phyloP scores from a whole-genome alignment of 2,329 filamentous ascomycete genomes.

The Colletotrichum spaethianum region DNA sequence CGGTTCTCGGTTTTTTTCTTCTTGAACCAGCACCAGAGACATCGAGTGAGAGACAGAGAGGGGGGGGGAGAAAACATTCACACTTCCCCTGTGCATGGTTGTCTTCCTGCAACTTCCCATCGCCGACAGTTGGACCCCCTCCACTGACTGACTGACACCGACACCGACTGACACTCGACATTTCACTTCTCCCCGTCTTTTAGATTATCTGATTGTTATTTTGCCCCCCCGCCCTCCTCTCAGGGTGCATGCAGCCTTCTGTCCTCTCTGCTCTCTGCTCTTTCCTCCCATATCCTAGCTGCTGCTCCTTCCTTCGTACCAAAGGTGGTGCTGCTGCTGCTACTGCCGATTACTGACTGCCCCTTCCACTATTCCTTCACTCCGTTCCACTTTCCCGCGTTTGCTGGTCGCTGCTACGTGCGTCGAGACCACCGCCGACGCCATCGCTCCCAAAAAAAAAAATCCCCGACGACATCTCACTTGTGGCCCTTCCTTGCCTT shows the following conservation, averaged over 20 bases:
- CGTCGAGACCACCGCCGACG: slow-evolving; percentile 36
- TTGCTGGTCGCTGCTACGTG: slow-evolving; percentile 2
- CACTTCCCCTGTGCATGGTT: slow-evolving; percentile 9
- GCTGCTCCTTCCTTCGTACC: too few species aligned
- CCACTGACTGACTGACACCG: slow-evolving; percentile 2
- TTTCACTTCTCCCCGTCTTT: neutral
- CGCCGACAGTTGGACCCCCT: neutral
- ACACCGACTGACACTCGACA: slow-evolving; percentile 15
- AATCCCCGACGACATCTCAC: slow-evolving; percentile 40
- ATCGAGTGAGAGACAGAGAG: neutral
- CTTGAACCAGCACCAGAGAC: neutral
- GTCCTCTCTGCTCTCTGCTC: neutral
- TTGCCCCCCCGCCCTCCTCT: slow-evolving; percentile 3
- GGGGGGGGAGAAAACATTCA: slow-evolving; percentile 1
- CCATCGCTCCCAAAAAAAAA: slow-evolving; percentile 36
- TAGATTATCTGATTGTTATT: slow-evolving; percentile 19
- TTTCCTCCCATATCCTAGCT: slow-evolving; percentile 1
- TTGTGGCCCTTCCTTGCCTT: slow-evolving; percentile 21
- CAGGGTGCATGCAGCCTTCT: neutral
- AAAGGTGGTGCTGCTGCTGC: neutral
- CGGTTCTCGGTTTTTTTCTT: neutral
- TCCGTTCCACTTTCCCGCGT: slow-evolving; percentile 34
- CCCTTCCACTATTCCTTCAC: slow-evolving; percentile 22
- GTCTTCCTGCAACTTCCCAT: slow-evolving; percentile 28
- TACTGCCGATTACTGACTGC: neutral